Conservation (phyloP, 1,284 basidiomycete genomes). For the Puccinia polysora region DNA sequence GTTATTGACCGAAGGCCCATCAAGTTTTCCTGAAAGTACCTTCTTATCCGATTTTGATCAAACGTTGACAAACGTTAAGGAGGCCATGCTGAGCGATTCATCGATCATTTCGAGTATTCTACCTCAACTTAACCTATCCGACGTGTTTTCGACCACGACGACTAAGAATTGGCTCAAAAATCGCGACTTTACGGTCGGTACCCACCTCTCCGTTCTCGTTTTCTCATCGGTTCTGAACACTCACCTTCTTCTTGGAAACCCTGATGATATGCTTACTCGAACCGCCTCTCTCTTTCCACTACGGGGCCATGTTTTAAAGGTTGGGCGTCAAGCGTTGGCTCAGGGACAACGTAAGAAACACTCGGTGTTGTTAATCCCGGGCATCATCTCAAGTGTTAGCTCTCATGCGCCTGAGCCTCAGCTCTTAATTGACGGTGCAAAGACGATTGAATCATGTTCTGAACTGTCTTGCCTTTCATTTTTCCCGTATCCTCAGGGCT, state of each 20-base stretch:
- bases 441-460: not conserved
- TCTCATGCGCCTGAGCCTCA: slow-evolving; percentile 54
- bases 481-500: too few relatives aligned
- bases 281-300: too few relatives aligned
- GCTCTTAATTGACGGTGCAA: not conserved
- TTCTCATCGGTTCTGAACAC: not conserved
- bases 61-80: slow-evolving; percentile 33
- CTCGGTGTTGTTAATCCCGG: slow-evolving; percentile 61
- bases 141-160: slow-evolving; percentile 26
- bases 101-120: slow-evolving; percentile 30
- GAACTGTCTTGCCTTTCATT: too few relatives aligned
- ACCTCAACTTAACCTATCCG: slow-evolving; percentile 37
- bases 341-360: slow-evolving; percentile 67
- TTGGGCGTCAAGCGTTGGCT: slow-evolving; percentile 67
- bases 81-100: slow-evolving; percentile 22
- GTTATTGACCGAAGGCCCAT: slow-evolving; percentile 29
- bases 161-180: slow-evolving; percentile 59
- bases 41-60: slow-evolving; percentile 42
- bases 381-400: slow-evolving; percentile 59
- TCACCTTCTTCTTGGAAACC: not conserved
- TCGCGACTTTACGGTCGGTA: slow-evolving; percentile 64
- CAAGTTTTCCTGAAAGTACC: slow-evolving; percentile 25
- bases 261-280: too few relatives aligned
- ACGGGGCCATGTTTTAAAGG: too few relatives aligned
- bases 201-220: not conserved